Evolutionary conservation across 352 stramenopile genomes (phyloP), one percentile per base, ranked within the genome.

Genomic region (Phytophthora idaei): DNA sequence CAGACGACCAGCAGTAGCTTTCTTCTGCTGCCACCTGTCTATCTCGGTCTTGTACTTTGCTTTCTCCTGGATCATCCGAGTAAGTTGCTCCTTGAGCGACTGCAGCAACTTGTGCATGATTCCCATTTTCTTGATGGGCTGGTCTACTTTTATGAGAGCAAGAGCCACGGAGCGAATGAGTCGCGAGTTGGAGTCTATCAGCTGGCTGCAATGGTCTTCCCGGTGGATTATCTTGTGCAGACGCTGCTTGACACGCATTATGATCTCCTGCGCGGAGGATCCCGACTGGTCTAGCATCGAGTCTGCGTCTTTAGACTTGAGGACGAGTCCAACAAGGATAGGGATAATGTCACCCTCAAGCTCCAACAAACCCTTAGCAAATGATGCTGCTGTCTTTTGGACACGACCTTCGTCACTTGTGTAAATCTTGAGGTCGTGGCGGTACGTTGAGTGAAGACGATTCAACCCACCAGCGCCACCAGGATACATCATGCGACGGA

Each of bases 371-470:
- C 98, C 89, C 76, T 99, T 99, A 11, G 98, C 96, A 80, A 99
- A 99, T 5, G 97, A 98, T 14, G 98, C 98, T 0, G 98, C 98
- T 9, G 98, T 99, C 71, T 99, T 99, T 87, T 99, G 99, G 9
- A 99, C 98, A 25, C 98, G 85, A 3, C 98, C 98, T 89, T 99
- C 98, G 70, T 99, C 98, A 51, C 88, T 98, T 4, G 97, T 99
- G 77, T 99, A 99, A 57, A 99, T 99, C 77, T 99, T 99, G 11
- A 99, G 78, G 73, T 99, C 98, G 82, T 99, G 98, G 3, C 98
- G 92, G 71, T 98, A 99, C 2, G 98, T 99, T 46, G 97, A 99
- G 83, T 99, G 98, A 37, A 99, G 80, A 32, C 98, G 92, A 48
- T 99, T 95, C 47, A 99, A 93, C 2, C 97, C 98, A 14, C 96